Evolutionary conservation across 805 yeast genomes (phyloP), one percentile per base, ranked within the genome.

Genomic region (Kazachstania kunashirensis): DNA sequence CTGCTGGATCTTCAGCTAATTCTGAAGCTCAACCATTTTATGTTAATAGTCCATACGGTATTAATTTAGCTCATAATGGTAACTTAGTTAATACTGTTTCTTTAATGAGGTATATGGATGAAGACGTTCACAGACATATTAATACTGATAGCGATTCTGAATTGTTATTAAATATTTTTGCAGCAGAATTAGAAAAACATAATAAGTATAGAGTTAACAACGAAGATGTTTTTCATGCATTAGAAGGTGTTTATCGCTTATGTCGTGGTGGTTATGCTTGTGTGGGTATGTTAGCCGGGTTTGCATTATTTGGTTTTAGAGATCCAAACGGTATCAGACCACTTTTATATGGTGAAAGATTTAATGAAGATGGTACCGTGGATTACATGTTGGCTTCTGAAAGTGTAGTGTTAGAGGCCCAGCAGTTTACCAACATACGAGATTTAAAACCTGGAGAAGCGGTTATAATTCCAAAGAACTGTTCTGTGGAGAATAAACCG

Each of bases 21-120:
- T 79, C 94, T 40, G 98, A 92, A 65, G 98, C 98, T 4, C 98
- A 92, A 66, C 98, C 98, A 5, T 92, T 92, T 56, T 92, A 92
- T 55, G 98, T 92, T 46, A 92, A 92, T 66, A 77, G 95, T 30
- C 98, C 98, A 2, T 92, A 86, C 54, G 98, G 98, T 40, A 80
- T 92, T 43, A 74, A 83, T 31, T 57, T 92, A 57, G 75, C 89
- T 37, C 98, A 92, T 62, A 89, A 92, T 59, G 98, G 98, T 54
- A 92, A 92, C 61, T 70, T 92, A 52, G 95, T 89, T 43, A 92
- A 92, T 61, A 83, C 92, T 5, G 73, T 67, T 11, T 82, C 82
- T 40, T 70, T 92, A 51, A 73, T 77, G 50, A 67, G 75, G 49
- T 82, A 82, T 56, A 71, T 92, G 66, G 98, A 92, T 59, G 94